Base-by-base conservation (phyloP, 306 rosid genomes). In the Cicer yamashitae region DNA sequence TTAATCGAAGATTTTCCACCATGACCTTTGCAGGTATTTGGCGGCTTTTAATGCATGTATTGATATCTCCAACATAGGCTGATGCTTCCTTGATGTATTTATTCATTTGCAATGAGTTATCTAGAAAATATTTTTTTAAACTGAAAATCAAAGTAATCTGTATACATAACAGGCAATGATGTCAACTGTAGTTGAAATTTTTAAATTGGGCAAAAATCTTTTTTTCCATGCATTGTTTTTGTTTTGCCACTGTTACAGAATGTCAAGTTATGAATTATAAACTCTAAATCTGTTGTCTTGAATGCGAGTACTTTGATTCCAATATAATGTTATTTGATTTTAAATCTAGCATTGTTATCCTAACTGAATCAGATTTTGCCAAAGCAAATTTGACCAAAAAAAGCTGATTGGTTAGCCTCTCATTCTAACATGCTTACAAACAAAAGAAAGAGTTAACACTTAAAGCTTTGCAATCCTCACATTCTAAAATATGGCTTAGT, bases 1-100 rank as follows among this genome's bases (percentile, higher is more conserved):
- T 65, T 51, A 18, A 58, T 73, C 39, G 43, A 60, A 73, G 48
- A 7, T 69, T 67, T 77, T 51, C 12, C 18, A 34, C 59, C 15
- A 12, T 66, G 56, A 44, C 15, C 72, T 61, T 64, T 76, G 81
- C 84, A 91, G 98, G 96, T 91, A 71, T 91, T 91, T 85, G 91
- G 93, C 37, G 85, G 90, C 71, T 83, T 74, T 4, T 86, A 86
- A 77, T 68, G 57, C 76, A 69, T 61, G 59, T 62, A 22, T 65
- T 51, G 73, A 50, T 13, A 25, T 56, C 38, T 18, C 41, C 43
- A 46, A 46, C 51, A 43, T 57, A n/a, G 14, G 67, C 34, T 46
- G 61, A 68, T 56, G 70, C 52, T 69, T 34, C 64, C 20, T 58
- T 47, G 25, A 57, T 77, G 45, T 77, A 68, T 80, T 67, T 38